Conservation (phyloP, 495 filamentous ascomycete species). For the Talaromyces liani region DNA sequence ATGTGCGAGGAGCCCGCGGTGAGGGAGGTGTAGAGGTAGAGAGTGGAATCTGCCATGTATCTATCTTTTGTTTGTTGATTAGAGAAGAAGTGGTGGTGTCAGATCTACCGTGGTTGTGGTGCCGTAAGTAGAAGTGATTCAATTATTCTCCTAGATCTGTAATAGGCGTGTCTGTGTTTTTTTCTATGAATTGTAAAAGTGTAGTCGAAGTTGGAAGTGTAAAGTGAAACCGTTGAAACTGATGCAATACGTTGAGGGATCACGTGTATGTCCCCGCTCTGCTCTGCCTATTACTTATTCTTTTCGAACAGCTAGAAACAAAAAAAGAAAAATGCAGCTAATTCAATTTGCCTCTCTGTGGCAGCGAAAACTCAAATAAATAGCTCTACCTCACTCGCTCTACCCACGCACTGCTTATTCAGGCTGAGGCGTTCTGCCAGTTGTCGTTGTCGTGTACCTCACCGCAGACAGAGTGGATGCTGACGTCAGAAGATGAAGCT, state of each 20-base stretch:
- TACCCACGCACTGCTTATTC: background rate
- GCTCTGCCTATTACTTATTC: background rate
- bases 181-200: background rate
- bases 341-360: background rate
- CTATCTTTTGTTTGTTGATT: background rate
- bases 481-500: background rate
- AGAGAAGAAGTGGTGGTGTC: background rate
- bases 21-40: conserved; percentile 91
- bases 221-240: background rate
- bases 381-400: background rate
- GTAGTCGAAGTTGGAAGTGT: background rate
- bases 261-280: background rate
- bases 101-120: background rate
- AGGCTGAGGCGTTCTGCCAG: background rate
- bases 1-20: conserved; percentile 98
- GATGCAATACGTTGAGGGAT: background rate
- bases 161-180: background rate
- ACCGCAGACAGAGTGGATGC: background rate
- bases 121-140: background rate
- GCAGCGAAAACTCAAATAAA: background rate
- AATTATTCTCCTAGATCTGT: too few species aligned
- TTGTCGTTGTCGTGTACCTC: too few species aligned
- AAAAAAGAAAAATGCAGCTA: background rate
- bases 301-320: too few species aligned
- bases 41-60: conserved; percentile 30